phyloP scores from a whole-genome alignment of 1,284 basidiomycete species.

The Ustilago lituana region DNA sequence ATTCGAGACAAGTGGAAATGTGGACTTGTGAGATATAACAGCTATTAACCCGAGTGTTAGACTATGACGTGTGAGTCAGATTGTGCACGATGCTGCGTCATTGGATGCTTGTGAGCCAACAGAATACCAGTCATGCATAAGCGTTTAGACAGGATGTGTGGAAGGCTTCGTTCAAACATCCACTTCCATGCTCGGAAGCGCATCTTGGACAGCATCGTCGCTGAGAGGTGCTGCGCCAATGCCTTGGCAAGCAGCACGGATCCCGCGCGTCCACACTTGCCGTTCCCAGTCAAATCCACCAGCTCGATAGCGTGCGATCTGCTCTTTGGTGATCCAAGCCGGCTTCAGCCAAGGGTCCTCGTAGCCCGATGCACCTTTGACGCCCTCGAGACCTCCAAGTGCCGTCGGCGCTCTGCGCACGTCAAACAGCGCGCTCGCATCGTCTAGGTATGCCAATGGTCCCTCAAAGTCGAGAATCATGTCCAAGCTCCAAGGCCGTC shows the following conservation, averaged over 20 bases:
- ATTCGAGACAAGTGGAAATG: too few relatives aligned
- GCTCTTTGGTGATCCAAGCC: constrained; percentile 35
- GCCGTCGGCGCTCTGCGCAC: constrained; percentile 48
- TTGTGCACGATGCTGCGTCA: constrained; percentile 6
- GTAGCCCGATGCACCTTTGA: constrained; percentile 45
- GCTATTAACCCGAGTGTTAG: not conserved
- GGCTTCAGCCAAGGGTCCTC: constrained; percentile 59
- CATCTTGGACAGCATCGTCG: not conserved
- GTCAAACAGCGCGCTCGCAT: constrained; percentile 44
- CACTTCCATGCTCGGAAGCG: constrained; percentile 34
- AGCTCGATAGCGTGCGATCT: constrained; percentile 52
- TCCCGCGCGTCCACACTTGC: constrained; percentile 54
- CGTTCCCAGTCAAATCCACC: constrained; percentile 61
- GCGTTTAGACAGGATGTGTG: too few relatives aligned
- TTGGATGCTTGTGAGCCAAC: too few relatives aligned
- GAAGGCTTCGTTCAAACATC: constrained; percentile 7
- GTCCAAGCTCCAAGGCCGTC: constrained; percentile 44
- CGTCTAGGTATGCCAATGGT: constrained; percentile 56
- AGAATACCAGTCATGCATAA: too few relatives aligned
- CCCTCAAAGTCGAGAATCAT: constrained; percentile 61
- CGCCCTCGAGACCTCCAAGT: constrained; percentile 47
- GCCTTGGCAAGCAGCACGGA: constrained; percentile 50
- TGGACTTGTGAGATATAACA: too few relatives aligned
- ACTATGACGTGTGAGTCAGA: constrained; percentile 13
- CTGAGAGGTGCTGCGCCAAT: constrained; percentile 38